Evolutionary conservation across 2,329 filamentous ascomycete species (phyloP).

Genomic region (Exophiala sideris): DNA sequence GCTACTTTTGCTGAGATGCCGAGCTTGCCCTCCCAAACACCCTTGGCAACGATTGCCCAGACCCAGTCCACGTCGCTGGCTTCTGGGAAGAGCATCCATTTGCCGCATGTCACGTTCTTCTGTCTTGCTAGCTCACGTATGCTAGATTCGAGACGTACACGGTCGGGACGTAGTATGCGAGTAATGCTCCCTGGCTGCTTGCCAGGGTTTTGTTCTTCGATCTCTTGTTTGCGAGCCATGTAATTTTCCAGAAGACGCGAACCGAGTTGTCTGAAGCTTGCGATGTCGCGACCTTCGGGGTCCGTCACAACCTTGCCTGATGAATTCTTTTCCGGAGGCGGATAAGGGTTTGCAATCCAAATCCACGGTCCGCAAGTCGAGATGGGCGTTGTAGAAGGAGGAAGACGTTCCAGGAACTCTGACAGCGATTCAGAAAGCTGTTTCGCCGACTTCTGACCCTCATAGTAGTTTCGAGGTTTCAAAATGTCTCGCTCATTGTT

Average conservation of each 20-base stretch:
- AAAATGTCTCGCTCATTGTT: neutral
- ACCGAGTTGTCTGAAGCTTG: constrained; percentile 53
- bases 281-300: constrained; percentile 41
- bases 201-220: constrained; percentile 34
- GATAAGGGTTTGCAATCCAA: constrained; percentile 64
- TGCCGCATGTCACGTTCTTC: constrained; percentile 26
- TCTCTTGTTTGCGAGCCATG: constrained; percentile 45
- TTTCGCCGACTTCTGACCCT: constrained; percentile 53
- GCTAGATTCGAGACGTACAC: constrained; percentile 47
- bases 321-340: constrained; percentile 5
- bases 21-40: constrained; percentile 65
- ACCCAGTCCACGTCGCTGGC: constrained; percentile 55
- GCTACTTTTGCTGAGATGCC: constrained; percentile 72
- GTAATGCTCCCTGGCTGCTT: constrained; percentile 30
- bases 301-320: constrained; percentile 36
- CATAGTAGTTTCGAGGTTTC: constrained; percentile 57
- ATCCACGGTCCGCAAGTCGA: constrained; percentile 61
- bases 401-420: constrained; percentile 65
- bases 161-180: constrained; percentile 40
- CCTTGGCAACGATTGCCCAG: constrained; percentile 66
- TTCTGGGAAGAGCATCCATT: constrained; percentile 73
- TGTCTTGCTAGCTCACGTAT: constrained; percentile 61
- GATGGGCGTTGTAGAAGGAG: constrained; percentile 59
- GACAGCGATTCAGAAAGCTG: constrained; percentile 62
- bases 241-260: constrained; percentile 53